These are phyloP conservation scores for Skeletonema grethae DNA, from an alignment of 108 stramenopile genomes.

Conservation along the genomic window DNA sequence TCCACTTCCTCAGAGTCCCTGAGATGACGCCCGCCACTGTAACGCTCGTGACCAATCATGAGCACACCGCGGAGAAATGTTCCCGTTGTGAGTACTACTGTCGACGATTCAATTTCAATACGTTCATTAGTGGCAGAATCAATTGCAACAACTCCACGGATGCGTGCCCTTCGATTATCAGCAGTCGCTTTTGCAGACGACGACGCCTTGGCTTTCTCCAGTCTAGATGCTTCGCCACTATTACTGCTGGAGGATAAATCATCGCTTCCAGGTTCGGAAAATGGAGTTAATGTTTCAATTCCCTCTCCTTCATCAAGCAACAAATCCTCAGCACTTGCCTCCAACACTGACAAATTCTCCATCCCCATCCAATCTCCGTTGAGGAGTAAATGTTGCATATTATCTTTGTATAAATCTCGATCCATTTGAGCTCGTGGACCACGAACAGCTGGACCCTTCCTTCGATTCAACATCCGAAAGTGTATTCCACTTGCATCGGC, in stretches of 20 bases:
- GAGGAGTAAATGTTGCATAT: conserved; percentile 73
- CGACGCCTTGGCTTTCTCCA: conserved; percentile 37
- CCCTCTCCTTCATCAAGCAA: conserved; percentile 76
- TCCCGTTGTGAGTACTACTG: conserved; percentile 96
- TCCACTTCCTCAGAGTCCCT: conserved; percentile 93
- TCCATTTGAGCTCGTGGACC: conserved; percentile 96
- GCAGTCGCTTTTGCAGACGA: conserved; percentile 41
- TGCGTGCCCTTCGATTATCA: conserved; percentile 56
- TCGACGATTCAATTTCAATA: conserved; percentile 55
- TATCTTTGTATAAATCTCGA: conserved; percentile 91
- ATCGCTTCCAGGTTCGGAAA: conserved; percentile 53
- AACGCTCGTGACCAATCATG: conserved; percentile 85
- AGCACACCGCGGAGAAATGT: conserved; percentile 95
- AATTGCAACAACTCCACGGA: conserved; percentile 77
- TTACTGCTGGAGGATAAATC: conserved; percentile 20
- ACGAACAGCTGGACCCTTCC: conserved; percentile 92
- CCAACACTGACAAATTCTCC: conserved; percentile 81
- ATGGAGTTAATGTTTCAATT: conserved; percentile 52
- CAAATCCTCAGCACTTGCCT: conserved; percentile 93
- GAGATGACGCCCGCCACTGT: conserved; percentile 92
- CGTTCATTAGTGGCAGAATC: conserved; percentile 64
- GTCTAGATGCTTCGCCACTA: conserved; percentile 20
- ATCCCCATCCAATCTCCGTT: conserved; percentile 41
- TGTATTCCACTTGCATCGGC: conserved; percentile 95
- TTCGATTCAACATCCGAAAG: conserved; percentile 91